Percentiles rank a stretch among this genome's conserved stretches.
Evolutionary conservation across 2,329 filamentous ascomycete species (phyloP).

Genomic region (Chaetomium strumarium): DNA sequence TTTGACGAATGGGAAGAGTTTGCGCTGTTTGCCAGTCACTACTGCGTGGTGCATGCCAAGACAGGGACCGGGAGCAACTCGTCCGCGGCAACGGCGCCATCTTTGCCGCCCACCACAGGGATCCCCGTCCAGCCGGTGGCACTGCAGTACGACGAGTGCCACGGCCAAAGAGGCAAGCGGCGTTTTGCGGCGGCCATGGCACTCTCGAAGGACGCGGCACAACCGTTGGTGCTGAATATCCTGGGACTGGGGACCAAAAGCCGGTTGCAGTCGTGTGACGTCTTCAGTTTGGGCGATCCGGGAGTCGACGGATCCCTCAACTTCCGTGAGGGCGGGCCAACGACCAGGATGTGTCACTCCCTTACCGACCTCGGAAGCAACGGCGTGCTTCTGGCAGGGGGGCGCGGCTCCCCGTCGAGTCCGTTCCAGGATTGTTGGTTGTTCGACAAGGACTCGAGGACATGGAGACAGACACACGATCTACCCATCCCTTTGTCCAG

Average conservation of each 20-base stretch:
- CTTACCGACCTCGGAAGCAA: conserved; percentile 57
- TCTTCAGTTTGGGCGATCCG: conserved; percentile 33
- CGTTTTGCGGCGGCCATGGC: conserved; percentile 56
- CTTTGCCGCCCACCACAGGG: background rate
- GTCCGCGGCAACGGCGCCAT: background rate
- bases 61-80: conserved; percentile 31
- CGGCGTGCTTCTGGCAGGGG: conserved; percentile 65
- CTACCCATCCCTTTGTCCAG: conserved; percentile 70
- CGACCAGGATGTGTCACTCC: conserved; percentile 66
- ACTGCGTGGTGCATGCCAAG: conserved; percentile 68
- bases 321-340: conserved; percentile 32
- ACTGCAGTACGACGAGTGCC: conserved; percentile 33
- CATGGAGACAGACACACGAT: conserved; percentile 59
- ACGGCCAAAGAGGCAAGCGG: conserved; percentile 41
- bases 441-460: conserved; percentile 44
- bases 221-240: conserved; percentile 36
- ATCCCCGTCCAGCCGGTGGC: conserved; percentile 7
- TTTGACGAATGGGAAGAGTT: conserved; percentile 99
- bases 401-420: conserved; percentile 67
- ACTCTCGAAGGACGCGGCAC: conserved; percentile 32
- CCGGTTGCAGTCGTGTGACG: conserved; percentile 45
- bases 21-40: conserved; percentile 75
- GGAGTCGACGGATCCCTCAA: conserved; percentile 10
- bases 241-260: conserved; percentile 41
- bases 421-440: conserved; percentile 72